Percentiles rank a stretch among this genome's conserved stretches.
Conservation (phyloP, 2,329 filamentous ascomycete genomes). For the Clonostachys byssicola region DNA sequence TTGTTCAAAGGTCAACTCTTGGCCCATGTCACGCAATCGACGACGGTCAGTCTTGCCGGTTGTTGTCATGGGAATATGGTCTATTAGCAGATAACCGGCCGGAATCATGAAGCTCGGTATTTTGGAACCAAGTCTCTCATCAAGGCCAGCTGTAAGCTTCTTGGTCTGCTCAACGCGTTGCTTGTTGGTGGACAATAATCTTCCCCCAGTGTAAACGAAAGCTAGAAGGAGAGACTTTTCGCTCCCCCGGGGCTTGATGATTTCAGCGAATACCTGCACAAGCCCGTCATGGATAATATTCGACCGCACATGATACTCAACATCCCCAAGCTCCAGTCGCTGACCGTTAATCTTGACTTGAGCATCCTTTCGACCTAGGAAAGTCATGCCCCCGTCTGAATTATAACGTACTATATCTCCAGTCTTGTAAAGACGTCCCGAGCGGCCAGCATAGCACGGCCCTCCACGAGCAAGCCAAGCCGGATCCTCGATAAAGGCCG, state of each 20-base stretch:
- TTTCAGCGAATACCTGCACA: too few species aligned
- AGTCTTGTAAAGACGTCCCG: conserved; percentile 9
- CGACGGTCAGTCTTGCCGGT: conserved; percentile 4
- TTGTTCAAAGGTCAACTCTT: neutral
- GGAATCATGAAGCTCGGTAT: conserved; percentile 5
- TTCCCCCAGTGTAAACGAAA: too few species aligned
- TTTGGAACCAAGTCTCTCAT: neutral
- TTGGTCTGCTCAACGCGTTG: too few species aligned
- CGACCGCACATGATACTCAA: conserved; percentile 6
- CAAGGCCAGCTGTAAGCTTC: neutral
- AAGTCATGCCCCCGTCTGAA: conserved; percentile 9
- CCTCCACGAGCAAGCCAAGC: conserved; percentile 32
- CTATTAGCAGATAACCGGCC: neutral
- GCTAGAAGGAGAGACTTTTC: too few species aligned
- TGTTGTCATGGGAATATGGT: conserved; percentile 2
- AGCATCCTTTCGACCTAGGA: conserved; percentile 15
- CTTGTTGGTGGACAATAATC: too few species aligned
- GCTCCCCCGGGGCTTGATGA: too few species aligned
- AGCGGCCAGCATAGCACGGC: neutral
- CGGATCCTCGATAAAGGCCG: conserved; percentile 44
- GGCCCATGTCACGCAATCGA: conserved; percentile 2
- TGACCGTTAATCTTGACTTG: conserved; percentile 16
- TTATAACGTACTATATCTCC: conserved; percentile 23
- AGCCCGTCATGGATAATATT: too few species aligned
- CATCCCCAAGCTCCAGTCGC: conserved; percentile 6